Percentiles rank a stretch among this genome's conserved stretches.
Evolutionary conservation across 805 yeast species (phyloP).

Genomic region (Wickerhamiella galacta): DNA sequence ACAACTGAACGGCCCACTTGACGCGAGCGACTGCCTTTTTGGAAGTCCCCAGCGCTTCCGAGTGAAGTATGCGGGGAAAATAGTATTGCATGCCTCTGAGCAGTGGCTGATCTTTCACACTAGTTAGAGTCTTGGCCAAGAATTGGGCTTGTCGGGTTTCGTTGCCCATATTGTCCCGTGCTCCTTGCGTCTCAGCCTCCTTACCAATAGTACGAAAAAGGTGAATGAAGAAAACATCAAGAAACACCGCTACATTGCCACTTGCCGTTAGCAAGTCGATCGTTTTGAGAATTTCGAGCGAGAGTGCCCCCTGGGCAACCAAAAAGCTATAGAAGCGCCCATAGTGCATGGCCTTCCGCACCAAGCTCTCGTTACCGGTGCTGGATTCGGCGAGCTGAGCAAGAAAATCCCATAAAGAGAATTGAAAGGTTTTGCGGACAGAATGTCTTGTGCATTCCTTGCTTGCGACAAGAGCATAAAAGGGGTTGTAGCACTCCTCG

Average conservation of each 20-base stretch:
- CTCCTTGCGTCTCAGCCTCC: constrained; percentile 18
- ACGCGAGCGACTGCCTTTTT: constrained; percentile 39
- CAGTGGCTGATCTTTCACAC: constrained; percentile 40
- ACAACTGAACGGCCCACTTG: constrained; percentile 37
- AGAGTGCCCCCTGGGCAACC: constrained; percentile 55
- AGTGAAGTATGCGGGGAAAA: constrained; percentile 26
- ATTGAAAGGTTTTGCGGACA: constrained; percentile 71
- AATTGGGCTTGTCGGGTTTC: constrained; percentile 31
- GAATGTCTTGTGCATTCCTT: constrained; percentile 58
- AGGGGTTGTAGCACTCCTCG: constrained; percentile 78
- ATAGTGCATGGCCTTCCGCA: constrained; percentile 46
- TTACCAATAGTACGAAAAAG: constrained; percentile 43
- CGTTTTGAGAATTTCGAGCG: constrained; percentile 55
- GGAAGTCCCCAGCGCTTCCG: constrained; percentile 29
- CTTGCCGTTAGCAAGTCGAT: constrained; percentile 56
- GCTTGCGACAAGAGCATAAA: constrained; percentile 63
- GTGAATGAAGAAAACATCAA: constrained; percentile 58
- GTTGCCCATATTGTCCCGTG: constrained; percentile 12
- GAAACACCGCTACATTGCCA: constrained; percentile 44
- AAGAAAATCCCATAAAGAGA: constrained; percentile 73
- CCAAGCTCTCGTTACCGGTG: constrained; percentile 21
- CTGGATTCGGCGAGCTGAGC: constrained; percentile 49
- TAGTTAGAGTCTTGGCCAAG: constrained; percentile 33
- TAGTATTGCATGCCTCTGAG: constrained; percentile 55
- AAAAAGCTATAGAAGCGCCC: constrained; percentile 71